Conservation (phyloP, 2,329 filamentous ascomycete genomes). For the Diaporthe eres region DNA sequence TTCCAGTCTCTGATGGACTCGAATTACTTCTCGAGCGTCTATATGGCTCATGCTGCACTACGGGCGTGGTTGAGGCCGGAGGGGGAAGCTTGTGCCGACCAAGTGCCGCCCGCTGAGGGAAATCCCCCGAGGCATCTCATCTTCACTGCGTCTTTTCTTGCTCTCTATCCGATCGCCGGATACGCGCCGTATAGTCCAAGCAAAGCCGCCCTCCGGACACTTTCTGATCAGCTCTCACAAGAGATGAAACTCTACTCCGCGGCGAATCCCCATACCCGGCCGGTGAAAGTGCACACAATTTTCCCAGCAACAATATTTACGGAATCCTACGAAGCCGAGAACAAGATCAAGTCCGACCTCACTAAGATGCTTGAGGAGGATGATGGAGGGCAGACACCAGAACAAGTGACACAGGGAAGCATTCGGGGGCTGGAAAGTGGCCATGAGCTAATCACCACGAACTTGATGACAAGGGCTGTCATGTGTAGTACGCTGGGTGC, state of each 20-base stretch:
- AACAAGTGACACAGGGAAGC: slow-evolving; percentile 71
- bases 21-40: slow-evolving; percentile 57
- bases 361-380: slow-evolving; percentile 55
- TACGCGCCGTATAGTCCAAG: slow-evolving; percentile 76
- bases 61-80: slow-evolving; percentile 48
- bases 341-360: slow-evolving; percentile 54
- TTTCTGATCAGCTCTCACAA: slow-evolving; percentile 75
- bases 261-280: slow-evolving; percentile 46
- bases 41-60: slow-evolving; percentile 54
- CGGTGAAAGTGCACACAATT: slow-evolving; percentile 72
- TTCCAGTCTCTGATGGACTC: slow-evolving; percentile 55
- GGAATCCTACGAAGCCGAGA: slow-evolving; percentile 63
- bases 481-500: slow-evolving; percentile 58
- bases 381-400: slow-evolving; percentile 60
- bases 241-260: slow-evolving; percentile 62
- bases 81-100: neutral
- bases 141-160: slow-evolving; percentile 74
- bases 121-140: slow-evolving; percentile 70
- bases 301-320: slow-evolving; percentile 76
- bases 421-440: slow-evolving; percentile 74
- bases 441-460: slow-evolving; percentile 74
- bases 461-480: slow-evolving; percentile 70
- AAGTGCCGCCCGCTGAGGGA: slow-evolving; percentile 57
- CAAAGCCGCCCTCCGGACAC: slow-evolving; percentile 76
- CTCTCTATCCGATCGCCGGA: slow-evolving; percentile 74